Evolutionary conservation across 208 protist species (phyloP).

Genomic region (Crithidia sp.): DNA sequence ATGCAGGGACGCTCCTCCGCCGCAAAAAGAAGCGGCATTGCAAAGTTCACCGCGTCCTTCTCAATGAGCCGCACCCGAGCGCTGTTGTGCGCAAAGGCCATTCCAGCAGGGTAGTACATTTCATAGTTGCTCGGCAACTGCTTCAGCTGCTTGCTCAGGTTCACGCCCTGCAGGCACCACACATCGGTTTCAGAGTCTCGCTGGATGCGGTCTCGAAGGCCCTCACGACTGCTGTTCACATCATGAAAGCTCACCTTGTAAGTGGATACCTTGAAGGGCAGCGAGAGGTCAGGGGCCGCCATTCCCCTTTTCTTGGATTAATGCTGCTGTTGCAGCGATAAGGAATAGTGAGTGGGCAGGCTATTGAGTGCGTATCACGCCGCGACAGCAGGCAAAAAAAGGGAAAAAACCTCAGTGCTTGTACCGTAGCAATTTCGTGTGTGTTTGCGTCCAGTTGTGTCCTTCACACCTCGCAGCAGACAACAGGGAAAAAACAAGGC

Average conservation of each 20-base stretch:
- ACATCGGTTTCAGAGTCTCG: slow-evolving; percentile 3
- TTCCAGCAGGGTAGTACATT: background rate
- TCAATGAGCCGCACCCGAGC: background rate
- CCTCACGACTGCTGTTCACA: slow-evolving; percentile 6
- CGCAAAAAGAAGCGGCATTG: background rate
- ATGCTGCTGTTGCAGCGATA: background rate
- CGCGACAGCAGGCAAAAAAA: no score
- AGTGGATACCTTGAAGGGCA: slow-evolving; percentile 9
- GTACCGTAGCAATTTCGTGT: no score
- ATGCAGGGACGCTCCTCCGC: slow-evolving; percentile 1
- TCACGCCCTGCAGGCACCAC: slow-evolving; percentile 25
- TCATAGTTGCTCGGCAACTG: background rate
- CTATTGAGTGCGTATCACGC: no score
- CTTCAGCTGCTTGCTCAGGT: slow-evolving; percentile 18
- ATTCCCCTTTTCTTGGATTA: background rate
- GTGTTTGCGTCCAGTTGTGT: no score
- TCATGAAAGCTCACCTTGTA: slow-evolving; percentile 22
- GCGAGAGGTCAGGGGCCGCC: background rate
- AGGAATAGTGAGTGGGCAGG: no score
- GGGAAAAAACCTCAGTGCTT: no score
- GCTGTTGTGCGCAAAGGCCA: slow-evolving; percentile 12
- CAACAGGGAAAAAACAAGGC: no score
- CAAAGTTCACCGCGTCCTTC: slow-evolving; percentile 5
- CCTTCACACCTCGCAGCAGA: no score
- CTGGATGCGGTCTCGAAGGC: slow-evolving; percentile 7